phyloP scores from a whole-genome alignment of 108 stramenopile genomes.

The Cylindrotheca closterium region DNA sequence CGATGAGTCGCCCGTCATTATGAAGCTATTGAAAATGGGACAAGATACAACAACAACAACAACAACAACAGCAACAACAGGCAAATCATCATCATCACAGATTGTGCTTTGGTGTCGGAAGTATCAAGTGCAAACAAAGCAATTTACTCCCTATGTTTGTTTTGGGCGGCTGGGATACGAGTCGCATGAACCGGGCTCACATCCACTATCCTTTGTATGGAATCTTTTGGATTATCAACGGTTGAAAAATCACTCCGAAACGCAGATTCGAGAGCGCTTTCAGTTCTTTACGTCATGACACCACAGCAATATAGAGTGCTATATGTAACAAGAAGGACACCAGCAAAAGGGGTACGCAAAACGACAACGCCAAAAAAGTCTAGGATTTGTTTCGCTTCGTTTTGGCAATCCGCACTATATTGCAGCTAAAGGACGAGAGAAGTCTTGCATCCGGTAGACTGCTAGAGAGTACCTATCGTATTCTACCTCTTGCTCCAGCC shows the following conservation, averaged over 20 bases:
- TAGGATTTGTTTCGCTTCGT: no score
- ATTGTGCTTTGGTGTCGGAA: conserved; percentile 76
- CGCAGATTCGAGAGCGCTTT: conserved; percentile 1
- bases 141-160: conserved; percentile 51
- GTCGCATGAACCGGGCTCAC: conserved; percentile 47
- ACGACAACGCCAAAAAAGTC: no score
- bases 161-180: conserved; percentile 59
- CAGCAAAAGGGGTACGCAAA: no score
- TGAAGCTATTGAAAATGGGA: conserved; percentile 50
- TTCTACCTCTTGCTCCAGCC: no score
- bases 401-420: no score
- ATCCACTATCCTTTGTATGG: conserved; percentile 71
- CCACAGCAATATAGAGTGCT: no score
- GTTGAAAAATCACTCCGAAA: conserved; percentile 14
- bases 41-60: conserved; percentile 23
- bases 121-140: conserved; percentile 34
- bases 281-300: not conserved
- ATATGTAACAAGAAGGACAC: no score
- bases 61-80: not conserved
- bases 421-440: no score
- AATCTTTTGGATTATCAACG: conserved; percentile 64
- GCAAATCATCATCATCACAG: conserved; percentile 5
- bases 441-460: no score
- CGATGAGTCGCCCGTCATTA: conserved; percentile 61
- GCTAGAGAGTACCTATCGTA: no score